These are phyloP conservation scores for Eimeria sp. DNA, from an alignment of 169 alveolate genomes.

Conservation along the genomic window DNA sequence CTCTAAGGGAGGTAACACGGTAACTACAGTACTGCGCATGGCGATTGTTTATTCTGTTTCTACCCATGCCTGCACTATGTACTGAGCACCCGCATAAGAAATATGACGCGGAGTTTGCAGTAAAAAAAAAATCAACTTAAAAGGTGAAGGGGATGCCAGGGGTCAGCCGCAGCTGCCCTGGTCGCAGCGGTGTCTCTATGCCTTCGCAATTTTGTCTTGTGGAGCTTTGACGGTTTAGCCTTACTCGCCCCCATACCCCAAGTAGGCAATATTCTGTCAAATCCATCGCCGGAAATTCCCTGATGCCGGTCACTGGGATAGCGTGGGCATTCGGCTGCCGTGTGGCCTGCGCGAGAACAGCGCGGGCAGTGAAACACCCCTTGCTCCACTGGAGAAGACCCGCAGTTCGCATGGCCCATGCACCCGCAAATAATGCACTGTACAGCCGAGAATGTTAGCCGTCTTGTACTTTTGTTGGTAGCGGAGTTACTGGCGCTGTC, in stretches of 20 bases:
- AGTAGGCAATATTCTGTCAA: background rate
- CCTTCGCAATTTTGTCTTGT: conserved; percentile 26
- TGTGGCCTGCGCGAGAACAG: conserved; percentile 37
- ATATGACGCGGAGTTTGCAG: background rate
- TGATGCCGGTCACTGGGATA: background rate
- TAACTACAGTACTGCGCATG: background rate
- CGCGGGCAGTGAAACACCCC: conserved; percentile 34
- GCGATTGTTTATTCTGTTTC: background rate
- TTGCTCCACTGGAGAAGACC: background rate
- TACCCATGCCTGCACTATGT: background rate
- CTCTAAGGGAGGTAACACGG: background rate
- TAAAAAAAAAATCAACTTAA: background rate
- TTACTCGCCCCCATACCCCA: conserved; percentile 1
- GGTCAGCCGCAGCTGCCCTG: conserved; percentile 51
- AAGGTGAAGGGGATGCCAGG: conserved; percentile 61
- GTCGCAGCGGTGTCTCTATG: conserved; percentile 5
- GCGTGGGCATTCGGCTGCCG: conserved; percentile 32
- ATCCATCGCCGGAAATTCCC: background rate
- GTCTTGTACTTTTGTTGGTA: background rate
- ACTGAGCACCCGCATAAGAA: background rate
- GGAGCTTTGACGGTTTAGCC: background rate
- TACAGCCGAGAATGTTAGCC: background rate
- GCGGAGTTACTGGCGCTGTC: background rate
- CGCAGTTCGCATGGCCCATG: conserved; percentile 57
- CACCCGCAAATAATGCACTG: conserved; percentile 51